Percentiles rank a stretch among this genome's conserved stretches.
These are phyloP conservation scores for Tanacetum coccineum DNA, from an alignment of 129 eudicot genomes.

Conservation along the genomic window DNA sequence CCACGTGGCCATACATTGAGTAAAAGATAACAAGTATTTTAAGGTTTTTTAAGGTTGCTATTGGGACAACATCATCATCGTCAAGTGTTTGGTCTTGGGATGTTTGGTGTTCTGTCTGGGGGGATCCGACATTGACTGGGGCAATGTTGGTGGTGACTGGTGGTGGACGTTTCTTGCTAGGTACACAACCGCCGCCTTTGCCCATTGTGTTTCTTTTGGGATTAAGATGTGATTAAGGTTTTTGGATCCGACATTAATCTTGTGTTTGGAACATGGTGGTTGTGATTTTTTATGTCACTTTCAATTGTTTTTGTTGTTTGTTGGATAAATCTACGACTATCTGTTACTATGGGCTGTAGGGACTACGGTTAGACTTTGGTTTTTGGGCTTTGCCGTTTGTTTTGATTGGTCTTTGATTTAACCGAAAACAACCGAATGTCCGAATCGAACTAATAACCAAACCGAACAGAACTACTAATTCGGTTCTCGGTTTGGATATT, in stretches of 20 bases:
- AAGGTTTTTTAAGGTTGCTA: conserved; percentile 10
- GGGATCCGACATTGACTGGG: conserved; percentile 26
- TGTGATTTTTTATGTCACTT: conserved; percentile 22
- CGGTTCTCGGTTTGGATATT: too few species aligned
- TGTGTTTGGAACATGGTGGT: conserved; percentile 22
- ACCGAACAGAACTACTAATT: too few species aligned
- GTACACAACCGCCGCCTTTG: conserved; percentile 96
- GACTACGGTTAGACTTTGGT: too few species aligned
- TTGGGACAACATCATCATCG: neutral
- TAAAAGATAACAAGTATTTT: conserved; percentile 63
- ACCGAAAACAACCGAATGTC: too few species aligned
- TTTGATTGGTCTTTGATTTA: too few species aligned
- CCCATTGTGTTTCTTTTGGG: conserved; percentile 49
- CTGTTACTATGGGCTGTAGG: too few species aligned
- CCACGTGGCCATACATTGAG: conserved; percentile 99
- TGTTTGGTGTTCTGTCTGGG: conserved; percentile 15
- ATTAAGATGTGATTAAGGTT: conserved; percentile 19
- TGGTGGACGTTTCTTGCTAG: conserved; percentile 69
- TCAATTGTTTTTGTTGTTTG: conserved; percentile 27
- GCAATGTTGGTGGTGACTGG: conserved; percentile 27
- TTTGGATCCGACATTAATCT: conserved; percentile 27
- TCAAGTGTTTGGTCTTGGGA: neutral
- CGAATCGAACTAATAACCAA: too few species aligned
- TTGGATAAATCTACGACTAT: too few species aligned
- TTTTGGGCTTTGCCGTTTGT: too few species aligned